phyloP scores from a whole-genome alignment of 169 alveolate species.

The Plasmodium falciparum region DNA sequence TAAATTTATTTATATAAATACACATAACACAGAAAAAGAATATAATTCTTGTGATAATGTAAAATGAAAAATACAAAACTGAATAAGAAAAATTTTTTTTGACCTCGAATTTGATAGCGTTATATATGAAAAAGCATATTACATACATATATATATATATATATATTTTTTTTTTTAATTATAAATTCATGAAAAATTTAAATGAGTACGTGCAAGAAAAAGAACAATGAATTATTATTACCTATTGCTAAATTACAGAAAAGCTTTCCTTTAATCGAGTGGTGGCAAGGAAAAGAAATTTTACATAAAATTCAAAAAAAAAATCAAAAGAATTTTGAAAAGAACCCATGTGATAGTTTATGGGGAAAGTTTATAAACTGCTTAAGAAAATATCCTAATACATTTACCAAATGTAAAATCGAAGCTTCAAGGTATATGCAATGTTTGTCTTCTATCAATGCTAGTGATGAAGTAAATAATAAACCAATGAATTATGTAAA shows the following conservation, averaged over 20 bases:
- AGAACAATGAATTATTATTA: conserved; percentile 57
- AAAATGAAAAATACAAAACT: neutral
- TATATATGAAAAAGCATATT: neutral
- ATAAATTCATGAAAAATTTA: conserved; percentile 1
- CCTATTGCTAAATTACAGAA: conserved; percentile 72
- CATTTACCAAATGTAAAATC: conserved; percentile 67
- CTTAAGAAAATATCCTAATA: conserved; percentile 73
- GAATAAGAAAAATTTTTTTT: neutral
- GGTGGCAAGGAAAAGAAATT: conserved; percentile 78
- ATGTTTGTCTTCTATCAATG: conserved; percentile 62
- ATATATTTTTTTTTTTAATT: conserved; percentile 12
- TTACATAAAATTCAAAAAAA: conserved; percentile 73
- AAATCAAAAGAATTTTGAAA: conserved; percentile 47
- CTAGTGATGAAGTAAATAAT: conserved; percentile 22
- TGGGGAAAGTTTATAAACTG: conserved; percentile 76
- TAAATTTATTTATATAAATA: no score
- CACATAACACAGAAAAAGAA: no score
- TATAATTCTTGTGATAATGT: no score
- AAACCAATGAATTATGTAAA: conserved; percentile 50
- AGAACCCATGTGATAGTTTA: conserved; percentile 75
- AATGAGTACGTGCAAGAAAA: conserved; percentile 70
- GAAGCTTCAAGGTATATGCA: conserved; percentile 65
- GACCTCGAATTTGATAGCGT: no score
- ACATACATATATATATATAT: conserved; percentile 3
- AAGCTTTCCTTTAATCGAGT: conserved; percentile 67